Evolutionary conservation across 345 rosid genomes (phyloP).

Genomic region (Nephelium lappaceum): DNA sequence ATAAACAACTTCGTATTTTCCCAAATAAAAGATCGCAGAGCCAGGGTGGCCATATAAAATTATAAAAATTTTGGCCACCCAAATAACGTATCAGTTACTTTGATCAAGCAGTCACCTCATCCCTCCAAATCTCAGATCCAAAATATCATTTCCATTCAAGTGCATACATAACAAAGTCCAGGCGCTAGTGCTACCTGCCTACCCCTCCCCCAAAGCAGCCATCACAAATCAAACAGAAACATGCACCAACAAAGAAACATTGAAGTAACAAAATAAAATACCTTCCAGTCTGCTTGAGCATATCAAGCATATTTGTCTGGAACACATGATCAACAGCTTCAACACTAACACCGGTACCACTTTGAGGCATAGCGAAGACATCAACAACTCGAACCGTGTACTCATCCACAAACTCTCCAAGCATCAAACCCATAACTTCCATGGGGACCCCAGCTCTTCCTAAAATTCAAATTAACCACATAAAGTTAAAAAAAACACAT

Average conservation of each 20-base stretch:
- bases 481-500: background rate
- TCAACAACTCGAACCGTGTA: constrained; percentile 97
- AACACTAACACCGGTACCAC: constrained; percentile 98
- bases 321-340: constrained; percentile 99
- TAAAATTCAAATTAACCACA: constrained; percentile 27
- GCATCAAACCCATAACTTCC: constrained; percentile 99
- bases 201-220: background rate
- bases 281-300: constrained; percentile 99
- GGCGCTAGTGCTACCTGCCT: too few relatives aligned
- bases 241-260: background rate
- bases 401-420: constrained; percentile 98
- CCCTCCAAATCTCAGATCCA: background rate
- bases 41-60: background rate
- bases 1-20: background rate
- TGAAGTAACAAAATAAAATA: constrained; percentile 20
- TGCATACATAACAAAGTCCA: background rate
- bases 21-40: background rate
- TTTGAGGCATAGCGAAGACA: constrained; percentile 99
- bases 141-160: background rate
- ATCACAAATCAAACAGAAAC: background rate
- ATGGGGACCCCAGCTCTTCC: constrained; percentile 99
- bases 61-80: background rate
- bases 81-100: background rate
- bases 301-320: constrained; percentile 98
- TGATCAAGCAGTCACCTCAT: background rate